Conservation (phyloP, 2,329 filamentous ascomycete species). For the Fusarium sarcochroum region DNA sequence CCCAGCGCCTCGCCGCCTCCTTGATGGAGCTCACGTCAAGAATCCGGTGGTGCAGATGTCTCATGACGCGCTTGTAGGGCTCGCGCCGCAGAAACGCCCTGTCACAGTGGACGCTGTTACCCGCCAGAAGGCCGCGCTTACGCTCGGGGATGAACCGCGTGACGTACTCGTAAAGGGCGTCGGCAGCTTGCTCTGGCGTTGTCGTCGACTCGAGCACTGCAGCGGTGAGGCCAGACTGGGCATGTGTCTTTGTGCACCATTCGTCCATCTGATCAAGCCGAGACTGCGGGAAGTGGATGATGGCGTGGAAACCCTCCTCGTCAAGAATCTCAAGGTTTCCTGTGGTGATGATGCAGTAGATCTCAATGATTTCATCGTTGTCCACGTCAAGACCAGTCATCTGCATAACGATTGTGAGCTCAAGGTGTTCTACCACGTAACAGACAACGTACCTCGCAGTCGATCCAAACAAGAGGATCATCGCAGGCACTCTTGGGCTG, state of each 20-base stretch:
- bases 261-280: slow-evolving; percentile 84
- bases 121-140: slow-evolving; percentile 81
- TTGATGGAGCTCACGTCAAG: slow-evolving; percentile 94
- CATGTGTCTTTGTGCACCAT: slow-evolving; percentile 90
- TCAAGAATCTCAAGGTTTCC: slow-evolving; percentile 83
- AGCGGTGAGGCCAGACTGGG: slow-evolving; percentile 82
- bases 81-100: slow-evolving; percentile 81
- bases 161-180: slow-evolving; percentile 83
- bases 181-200: slow-evolving; percentile 79
- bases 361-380: slow-evolving; percentile 88
- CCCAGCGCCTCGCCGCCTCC: slow-evolving; percentile 90
- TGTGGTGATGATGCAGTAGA: slow-evolving; percentile 93
- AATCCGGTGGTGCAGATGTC: slow-evolving; percentile 89
- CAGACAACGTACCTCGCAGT: slow-evolving; percentile 67
- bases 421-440: slow-evolving; percentile 18
- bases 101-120: slow-evolving; percentile 95
- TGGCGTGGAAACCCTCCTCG: slow-evolving; percentile 80
- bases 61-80: slow-evolving; percentile 80
- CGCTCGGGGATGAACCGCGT: slow-evolving; percentile 76
- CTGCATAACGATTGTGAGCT: slow-evolving; percentile 60
- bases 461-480: slow-evolving; percentile 87
- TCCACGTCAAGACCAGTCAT: slow-evolving; percentile 85
- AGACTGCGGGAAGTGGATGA: slow-evolving; percentile 80
- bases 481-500: slow-evolving; percentile 51
- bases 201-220: slow-evolving; percentile 81